phyloP scores from a whole-genome alignment of 106 monocot genomes.

The Apostasia shenzhenica region DNA sequence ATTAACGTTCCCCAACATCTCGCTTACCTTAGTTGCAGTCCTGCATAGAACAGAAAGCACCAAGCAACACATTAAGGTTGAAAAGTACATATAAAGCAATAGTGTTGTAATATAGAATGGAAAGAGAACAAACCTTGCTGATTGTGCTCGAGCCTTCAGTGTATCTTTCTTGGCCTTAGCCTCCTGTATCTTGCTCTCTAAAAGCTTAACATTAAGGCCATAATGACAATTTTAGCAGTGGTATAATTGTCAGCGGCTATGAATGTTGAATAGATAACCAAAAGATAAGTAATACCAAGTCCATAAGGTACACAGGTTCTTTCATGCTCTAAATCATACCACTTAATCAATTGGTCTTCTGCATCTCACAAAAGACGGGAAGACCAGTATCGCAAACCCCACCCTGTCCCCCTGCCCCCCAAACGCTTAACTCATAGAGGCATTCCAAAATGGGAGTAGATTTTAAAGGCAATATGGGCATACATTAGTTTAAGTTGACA shows the following conservation, averaged over 20 bases:
- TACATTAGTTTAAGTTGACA: no score
- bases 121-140: conserved; percentile 66
- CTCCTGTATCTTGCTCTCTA: conserved; percentile 98
- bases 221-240: not conserved
- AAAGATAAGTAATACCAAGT: not conserved
- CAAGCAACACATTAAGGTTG: not conserved
- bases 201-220: conserved; percentile 38
- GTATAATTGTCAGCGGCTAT: not conserved
- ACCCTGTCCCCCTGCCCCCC: no score
- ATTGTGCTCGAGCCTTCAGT: conserved; percentile 93
- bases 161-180: conserved; percentile 99
- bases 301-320: no score
- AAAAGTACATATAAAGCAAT: not conserved
- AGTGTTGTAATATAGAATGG: not conserved
- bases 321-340: no score
- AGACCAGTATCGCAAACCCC: no score
- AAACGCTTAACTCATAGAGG: no score
- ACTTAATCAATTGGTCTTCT: no score
- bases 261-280: not conserved
- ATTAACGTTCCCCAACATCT: conserved; percentile 98
- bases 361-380: no score
- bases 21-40: conserved; percentile 95
- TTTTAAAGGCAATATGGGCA: no score
- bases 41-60: conserved; percentile 28
- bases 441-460: no score